Evolutionary conservation across 2,329 filamentous ascomycete genomes (phyloP), one percentile per base, ranked within the genome.

Genomic region (Cyphellophora europaea): DNA sequence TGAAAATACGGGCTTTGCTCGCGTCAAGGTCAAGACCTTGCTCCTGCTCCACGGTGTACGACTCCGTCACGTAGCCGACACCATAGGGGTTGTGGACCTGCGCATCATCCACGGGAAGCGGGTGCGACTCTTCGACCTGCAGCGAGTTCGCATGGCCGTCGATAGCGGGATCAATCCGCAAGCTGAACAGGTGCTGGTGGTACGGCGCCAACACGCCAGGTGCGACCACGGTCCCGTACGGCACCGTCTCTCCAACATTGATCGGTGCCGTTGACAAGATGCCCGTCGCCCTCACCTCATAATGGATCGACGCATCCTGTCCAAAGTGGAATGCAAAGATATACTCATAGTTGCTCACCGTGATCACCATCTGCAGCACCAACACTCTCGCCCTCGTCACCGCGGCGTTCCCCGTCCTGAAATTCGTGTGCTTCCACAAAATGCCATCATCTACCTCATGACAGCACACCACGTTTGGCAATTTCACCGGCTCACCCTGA

Each of bases 41-140:
- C 10, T 70, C 63, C 11, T 57, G 57, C 11, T 62, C 56, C 25
- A 75, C 52, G 1, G 62, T 59, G 11, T 66, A 63, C 33, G 64
- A 61, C 6, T 46, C 49, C 6, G 71, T 61, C 3, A 60, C 60
- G 52, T 74, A 75, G 5, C 65, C 63, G 39, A 66, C 59, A 2
- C 66, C 68, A 41, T 67, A 63, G 2, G 71, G 72, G 50, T 77
- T 77, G 47, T 50, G 48, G 12, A 49, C 31, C 5, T 57, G 59
- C 2, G 49, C 49, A 3, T 58, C 54, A 23, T 69, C 64, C 37
- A 75, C 63, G 3, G 74, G 71, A 64, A 82, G 73, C 0, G 78
- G 57, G 33, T 74, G 67, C 3, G 69, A 71, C 47, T 77, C 73
- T 37, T 72, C 65, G 45, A 79, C 69, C 35, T 51, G 30, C n/a